A percentile compares a stretch with the other conserved stretches of the same genome.
Evolutionary conservation across 2,329 filamentous ascomycete genomes (phyloP).

Genomic region (Capronia americana): DNA sequence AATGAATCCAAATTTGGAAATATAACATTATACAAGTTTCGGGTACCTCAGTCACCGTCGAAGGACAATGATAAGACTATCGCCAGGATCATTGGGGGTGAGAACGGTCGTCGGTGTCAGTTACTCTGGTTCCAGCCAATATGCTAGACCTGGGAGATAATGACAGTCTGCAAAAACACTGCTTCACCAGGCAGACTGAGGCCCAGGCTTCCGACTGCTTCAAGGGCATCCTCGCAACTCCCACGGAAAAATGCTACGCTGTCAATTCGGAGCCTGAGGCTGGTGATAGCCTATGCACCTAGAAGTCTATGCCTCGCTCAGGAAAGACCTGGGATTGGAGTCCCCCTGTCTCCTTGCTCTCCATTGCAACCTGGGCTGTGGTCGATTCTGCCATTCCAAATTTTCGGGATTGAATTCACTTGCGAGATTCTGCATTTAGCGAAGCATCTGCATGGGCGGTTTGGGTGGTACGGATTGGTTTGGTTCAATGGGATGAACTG

Average conservation of each 20-base stretch:
- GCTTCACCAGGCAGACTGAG: too few relatives aligned
- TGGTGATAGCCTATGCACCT: not conserved
- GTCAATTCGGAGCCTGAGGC: not conserved
- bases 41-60: not conserved
- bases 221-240: too few relatives aligned
- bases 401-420: slow-evolving; percentile 2
- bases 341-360: not conserved
- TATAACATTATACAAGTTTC: slow-evolving; percentile 1
- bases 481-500: not conserved
- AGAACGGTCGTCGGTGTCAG: not conserved
- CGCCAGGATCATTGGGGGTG: not conserved
- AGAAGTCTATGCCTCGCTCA: not conserved
- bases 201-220: too few relatives aligned
- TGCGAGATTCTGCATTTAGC: slow-evolving; percentile 21
- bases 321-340: not conserved
- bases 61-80: not conserved
- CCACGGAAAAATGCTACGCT: not conserved
- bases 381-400: not conserved
- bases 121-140: not conserved
- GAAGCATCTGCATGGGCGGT: slow-evolving; percentile 19
- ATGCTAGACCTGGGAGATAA: not conserved
- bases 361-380: not conserved
- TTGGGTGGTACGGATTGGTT: not conserved
- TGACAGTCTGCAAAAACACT: too few relatives aligned
- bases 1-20: slow-evolving; percentile 14